phyloP scores from a whole-genome alignment of 352 stramenopile genomes.

The Blastocystis sp. region DNA sequence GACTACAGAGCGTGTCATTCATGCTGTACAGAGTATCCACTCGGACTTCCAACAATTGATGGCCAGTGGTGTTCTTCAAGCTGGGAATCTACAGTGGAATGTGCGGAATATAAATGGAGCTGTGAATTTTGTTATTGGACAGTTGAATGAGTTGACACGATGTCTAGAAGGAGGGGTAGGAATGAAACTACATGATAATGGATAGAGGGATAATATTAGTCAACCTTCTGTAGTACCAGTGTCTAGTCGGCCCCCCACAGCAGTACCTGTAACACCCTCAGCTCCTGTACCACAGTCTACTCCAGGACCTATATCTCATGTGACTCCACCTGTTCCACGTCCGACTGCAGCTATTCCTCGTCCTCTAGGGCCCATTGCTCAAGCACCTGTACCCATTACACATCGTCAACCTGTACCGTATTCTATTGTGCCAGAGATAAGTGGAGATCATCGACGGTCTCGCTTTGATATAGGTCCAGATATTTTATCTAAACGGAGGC shows the following conservation, averaged over 20 bases:
- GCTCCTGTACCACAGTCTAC: constrained; percentile 8
- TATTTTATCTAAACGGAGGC: too few species aligned
- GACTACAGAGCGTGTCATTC: background rate
- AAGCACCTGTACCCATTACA: background rate
- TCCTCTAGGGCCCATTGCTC: background rate
- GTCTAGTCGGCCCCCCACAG: too few species aligned
- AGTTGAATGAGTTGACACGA: background rate
- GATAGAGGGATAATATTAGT: background rate
- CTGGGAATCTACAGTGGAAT: background rate
- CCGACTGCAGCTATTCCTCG: background rate
- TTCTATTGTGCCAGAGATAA: background rate
- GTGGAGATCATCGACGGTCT: background rate
- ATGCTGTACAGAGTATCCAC: background rate
- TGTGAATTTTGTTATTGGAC: background rate
- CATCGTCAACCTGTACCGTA: background rate
- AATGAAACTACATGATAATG: background rate
- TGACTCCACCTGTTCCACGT: background rate
- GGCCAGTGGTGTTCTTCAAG: background rate
- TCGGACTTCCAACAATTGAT: background rate
- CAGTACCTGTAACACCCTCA: background rate
- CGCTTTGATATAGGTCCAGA: background rate
- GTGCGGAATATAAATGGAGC: background rate
- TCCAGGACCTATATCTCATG: constrained; percentile 2
- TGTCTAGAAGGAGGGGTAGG: background rate
- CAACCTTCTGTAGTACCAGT: too few species aligned